These are phyloP conservation scores for Astrothelium macrocarpum DNA, from an alignment of 495 filamentous ascomycete genomes.

Conservation along the genomic window DNA sequence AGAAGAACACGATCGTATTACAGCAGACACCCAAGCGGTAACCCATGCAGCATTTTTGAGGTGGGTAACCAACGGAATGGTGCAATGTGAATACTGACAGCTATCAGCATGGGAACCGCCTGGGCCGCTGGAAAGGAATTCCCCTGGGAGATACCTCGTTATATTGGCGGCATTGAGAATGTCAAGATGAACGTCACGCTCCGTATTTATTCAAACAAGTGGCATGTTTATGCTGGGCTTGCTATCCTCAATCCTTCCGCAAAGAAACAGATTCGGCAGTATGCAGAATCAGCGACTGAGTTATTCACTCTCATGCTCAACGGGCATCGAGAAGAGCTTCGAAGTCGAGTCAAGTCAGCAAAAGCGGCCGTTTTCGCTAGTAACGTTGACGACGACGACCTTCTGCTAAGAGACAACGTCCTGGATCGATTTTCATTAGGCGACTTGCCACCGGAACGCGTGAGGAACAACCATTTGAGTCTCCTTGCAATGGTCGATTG, in stretches of 20 bases:
- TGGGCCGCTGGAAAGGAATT: constrained; percentile 91
- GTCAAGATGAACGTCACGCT: constrained; percentile 97
- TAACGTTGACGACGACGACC: constrained; percentile 43
- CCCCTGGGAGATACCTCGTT: constrained; percentile 88
- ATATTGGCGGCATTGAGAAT: constrained; percentile 95
- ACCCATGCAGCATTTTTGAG: constrained; percentile 89
- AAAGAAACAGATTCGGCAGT: constrained; percentile 84
- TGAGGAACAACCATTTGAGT: constrained; percentile 85
- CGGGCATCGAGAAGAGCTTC: constrained; percentile 70
- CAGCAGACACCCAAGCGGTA: constrained; percentile 94
- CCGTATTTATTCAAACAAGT: constrained; percentile 95
- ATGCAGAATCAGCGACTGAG: constrained; percentile 84
- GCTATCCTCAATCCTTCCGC: constrained; percentile 93
- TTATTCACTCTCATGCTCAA: constrained; percentile 93
- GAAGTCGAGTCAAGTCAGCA: constrained; percentile 64
- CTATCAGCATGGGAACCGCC: constrained; percentile 77
- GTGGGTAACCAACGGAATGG: constrained; percentile 6
- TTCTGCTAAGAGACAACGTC: constrained; percentile 70
- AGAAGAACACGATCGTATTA: constrained; percentile 86
- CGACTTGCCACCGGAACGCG: constrained; percentile 50
- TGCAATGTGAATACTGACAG: background rate
- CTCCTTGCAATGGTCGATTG: constrained; percentile 98
- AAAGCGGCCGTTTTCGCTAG: constrained; percentile 66
- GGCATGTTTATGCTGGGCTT: constrained; percentile 97
- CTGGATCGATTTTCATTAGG: constrained; percentile 80